These are phyloP conservation scores for Tilletia walkeri DNA, from an alignment of 1,284 basidiomycete species.

Conservation along the genomic window DNA sequence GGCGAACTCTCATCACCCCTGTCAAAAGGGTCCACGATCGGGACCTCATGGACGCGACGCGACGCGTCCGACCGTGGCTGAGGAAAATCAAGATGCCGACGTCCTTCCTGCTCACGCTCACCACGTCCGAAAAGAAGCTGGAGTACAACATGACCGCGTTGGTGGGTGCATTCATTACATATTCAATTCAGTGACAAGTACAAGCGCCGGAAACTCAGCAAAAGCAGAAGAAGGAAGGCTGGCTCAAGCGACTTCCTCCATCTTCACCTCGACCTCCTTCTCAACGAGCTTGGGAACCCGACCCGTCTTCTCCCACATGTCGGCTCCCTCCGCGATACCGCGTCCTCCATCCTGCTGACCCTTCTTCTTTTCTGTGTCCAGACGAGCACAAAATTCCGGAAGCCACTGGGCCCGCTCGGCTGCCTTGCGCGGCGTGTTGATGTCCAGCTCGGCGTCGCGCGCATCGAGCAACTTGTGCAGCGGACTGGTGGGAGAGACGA, in stretches of 20 bases:
- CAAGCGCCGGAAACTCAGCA: too few species aligned
- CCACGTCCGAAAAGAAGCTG: too few species aligned
- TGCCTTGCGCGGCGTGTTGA: conserved; percentile 29
- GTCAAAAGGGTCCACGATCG: too few species aligned
- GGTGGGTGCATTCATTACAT: too few species aligned
- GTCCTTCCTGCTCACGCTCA: too few species aligned
- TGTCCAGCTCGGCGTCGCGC: conserved; percentile 24
- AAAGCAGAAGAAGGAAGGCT: neutral
- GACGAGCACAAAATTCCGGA: neutral
- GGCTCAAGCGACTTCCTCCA: neutral
- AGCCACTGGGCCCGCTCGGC: conserved; percentile 22
- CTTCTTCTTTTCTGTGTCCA: conserved; percentile 19
- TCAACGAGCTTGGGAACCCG: conserved; percentile 24
- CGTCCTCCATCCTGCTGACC: neutral
- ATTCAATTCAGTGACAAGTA: too few species aligned
- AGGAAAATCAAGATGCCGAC: too few species aligned
- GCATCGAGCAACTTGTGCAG: conserved; percentile 15
- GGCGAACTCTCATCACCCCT: too few species aligned
- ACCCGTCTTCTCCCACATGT: conserved; percentile 28
- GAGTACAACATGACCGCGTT: too few species aligned
- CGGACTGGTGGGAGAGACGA: neutral
- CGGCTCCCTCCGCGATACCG: conserved; percentile 23
- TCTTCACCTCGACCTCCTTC: neutral
- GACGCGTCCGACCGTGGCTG: too few species aligned
- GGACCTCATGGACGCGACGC: too few species aligned